Base-by-base conservation (phyloP, 169 alveolate species). In the Eimeria maxima region DNA sequence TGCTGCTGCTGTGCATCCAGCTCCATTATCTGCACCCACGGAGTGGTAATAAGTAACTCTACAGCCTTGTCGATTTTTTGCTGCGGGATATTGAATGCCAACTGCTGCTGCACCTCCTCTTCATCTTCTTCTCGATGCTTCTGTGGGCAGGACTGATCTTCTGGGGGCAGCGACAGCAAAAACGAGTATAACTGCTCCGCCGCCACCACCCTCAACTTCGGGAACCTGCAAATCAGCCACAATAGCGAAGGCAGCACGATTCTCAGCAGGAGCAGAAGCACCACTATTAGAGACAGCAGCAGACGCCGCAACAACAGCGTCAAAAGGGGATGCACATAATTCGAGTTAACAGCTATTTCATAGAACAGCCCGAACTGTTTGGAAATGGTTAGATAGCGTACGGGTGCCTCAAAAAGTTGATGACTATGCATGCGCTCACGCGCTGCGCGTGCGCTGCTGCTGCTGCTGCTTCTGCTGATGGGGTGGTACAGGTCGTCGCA, bases 131-230 rank as follows among this genome's bases (percentile, higher is more conserved):
- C 45, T 42, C 18, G 84, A 14, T 42, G 67, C 60, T 42, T 13
- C 22, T 78, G 22, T 10, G 38, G 84, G 57, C 3, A 60, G 47
- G 44, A 8, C 1, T 24, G 44, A 4, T 27, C 74, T 24, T 42
- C 65, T 60, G 81, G 67, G 14, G 73, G 78, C 55, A 84, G 78
- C 76, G 69, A 88, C 69, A 89, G 87, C 80, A 90, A 55, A 71
- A 78, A 90, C 8, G 87, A 42, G 74, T 90, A 90, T 45, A 90
- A 45, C 74, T 76, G 50, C 95, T 90, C 95, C 0, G 95, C 95
- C 8, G 95, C 95, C 33, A 90, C 11, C 53, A 45, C 67, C 88
- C 95, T 53, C 45, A 90, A 33, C 88, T 90, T 90, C 1, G 95
- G 95, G 20, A 69, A 90, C 71, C 95, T 90, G 95, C 24, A n/a